Percentiles rank a stretch among this genome's conserved stretches.
These are phyloP conservation scores for Chalciporus chontae DNA, from an alignment of 768 basidiomycete genomes.

Conservation along the genomic window DNA sequence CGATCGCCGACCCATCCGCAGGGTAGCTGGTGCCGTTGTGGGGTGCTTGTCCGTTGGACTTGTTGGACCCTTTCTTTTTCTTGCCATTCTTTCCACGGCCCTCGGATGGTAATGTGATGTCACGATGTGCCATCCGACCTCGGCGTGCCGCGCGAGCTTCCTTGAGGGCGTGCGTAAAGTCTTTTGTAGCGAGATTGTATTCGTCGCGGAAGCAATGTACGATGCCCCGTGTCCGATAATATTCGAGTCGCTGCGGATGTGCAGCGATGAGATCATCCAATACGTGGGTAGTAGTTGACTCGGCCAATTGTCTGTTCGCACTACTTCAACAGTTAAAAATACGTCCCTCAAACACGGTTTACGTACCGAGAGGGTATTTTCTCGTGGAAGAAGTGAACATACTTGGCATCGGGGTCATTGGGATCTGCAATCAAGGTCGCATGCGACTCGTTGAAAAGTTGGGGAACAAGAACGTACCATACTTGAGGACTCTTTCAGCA, in stretches of 20 bases:
- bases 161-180: slow-evolving; percentile 77
- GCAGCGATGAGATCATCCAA: slow-evolving; percentile 75
- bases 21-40: slow-evolving; percentile 59
- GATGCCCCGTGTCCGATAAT: slow-evolving; percentile 85
- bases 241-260: slow-evolving; percentile 77
- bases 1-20: slow-evolving; percentile 37
- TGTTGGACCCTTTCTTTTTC: slow-evolving; percentile 50
- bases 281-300: slow-evolving; percentile 74
- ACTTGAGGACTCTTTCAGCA: slow-evolving; percentile 80
- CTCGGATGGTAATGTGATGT: slow-evolving; percentile 35
- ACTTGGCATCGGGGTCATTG: slow-evolving; percentile 72
- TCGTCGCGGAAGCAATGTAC: slow-evolving; percentile 89
- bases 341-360: slow-evolving; percentile 3
- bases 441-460: not conserved
- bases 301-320: slow-evolving; percentile 68
- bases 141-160: slow-evolving; percentile 73
- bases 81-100: slow-evolving; percentile 44
- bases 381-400: slow-evolving; percentile 93
- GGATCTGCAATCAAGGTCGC: slow-evolving; percentile 50
- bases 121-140: slow-evolving; percentile 53
- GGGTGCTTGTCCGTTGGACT: slow-evolving; percentile 62
- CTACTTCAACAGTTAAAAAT: slow-evolving; percentile 19
- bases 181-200: slow-evolving; percentile 66
- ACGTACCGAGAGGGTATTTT: slow-evolving; percentile 88
- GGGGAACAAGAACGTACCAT: slow-evolving; percentile 39